Evolutionary conservation across 2,329 filamentous ascomycete genomes (phyloP), one percentile per base, ranked within the genome.

Genomic region (Xylaria sp.): DNA sequence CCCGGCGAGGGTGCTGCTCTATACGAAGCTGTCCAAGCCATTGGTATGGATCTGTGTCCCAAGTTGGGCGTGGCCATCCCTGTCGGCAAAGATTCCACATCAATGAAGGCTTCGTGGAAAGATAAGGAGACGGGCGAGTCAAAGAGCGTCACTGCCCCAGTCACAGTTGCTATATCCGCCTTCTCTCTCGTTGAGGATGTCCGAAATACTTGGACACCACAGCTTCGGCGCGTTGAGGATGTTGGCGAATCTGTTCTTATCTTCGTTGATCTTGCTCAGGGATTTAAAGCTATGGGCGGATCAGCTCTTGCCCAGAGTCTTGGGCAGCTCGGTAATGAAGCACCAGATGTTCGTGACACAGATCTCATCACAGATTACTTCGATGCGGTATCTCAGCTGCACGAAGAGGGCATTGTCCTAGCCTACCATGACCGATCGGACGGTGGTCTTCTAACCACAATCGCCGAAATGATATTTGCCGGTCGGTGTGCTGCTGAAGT

Each of bases 391-490:
- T 80, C 79, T 47, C 86, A 88, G 70, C 78, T 89, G 49, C 86
- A 89, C 71, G 79, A 83, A 77, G 81, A 78, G 79, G 43, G 77
- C n/a, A 48, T 68, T 29, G 56, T 68, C 15, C 56, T 64, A 21
- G 64, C 67, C 5, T 67, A 63, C 25, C 66, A 69, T 27, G 66
- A 66, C 40, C 48, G 59, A 35, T 65, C 64, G 13, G 62, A 67
- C 38, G 62, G 66, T 37, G 62, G 66, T 37, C 62, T 68, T 81
- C 86, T 70, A 78, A 90, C 2, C 86, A 91, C 67, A 79, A 79
- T 98, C 33, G 91, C 89, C 2, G 95, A 99, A 78, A 98, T 98
- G 95, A 96, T 96, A 87, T 98, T 98, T 75, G 94, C 95, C 31
- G 95, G 95, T 27, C 90, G 93, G 58, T 96, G 91, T 71, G 95